Base-by-base conservation (phyloP, 2,329 filamentous ascomycete genomes). In the Colletotrichum sojae region DNA sequence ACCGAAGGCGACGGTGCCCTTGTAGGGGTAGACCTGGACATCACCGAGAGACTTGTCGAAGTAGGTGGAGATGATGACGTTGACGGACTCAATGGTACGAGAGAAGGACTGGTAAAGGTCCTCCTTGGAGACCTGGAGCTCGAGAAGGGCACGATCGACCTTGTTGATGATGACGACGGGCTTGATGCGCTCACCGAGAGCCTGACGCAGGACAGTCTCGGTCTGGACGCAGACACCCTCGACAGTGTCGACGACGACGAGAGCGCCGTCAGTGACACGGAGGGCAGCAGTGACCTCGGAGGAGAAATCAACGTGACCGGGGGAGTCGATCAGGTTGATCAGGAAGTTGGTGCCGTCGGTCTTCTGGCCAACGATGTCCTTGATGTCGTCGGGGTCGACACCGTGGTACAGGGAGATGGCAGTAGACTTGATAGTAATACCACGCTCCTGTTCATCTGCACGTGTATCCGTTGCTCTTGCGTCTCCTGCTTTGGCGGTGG, bases 181-280 rank as follows among this genome's bases (percentile, higher is more conserved):
- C 93, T 98, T 98, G 87, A 99, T 99, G 88, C 96, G 95, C 92
- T 99, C 96, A 91, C 94, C 93, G 78, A 99, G 94, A 84, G 96
- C 95, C 89, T 99, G 96, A 83, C 96, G 95, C 77, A 99, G 91
- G 80, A 99, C 96, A 81, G 96, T 99, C 92, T 99, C 96, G 82
- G 96, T 99, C 90, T 99, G 96, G 83, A 99, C 96, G 86, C 96
- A 99, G 79, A 99, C 97, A 94, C 96, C 96, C 86, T 98, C 96
- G 77, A 99, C 93, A 85, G 95, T 98, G 89, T 99, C 96, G 88
- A 99, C 96, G 86, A 99, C 96, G 81, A 99, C 96, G 76, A 99
- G 94, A 79, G 96, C 96, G 94, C 96, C 96, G 81, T 99, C 96
- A 78, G 96, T 99, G 86, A 99, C 96, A 94, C 96, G 96, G 81